Conservation (phyloP, 441 rosid species). For the Isatis lusitanica region DNA sequence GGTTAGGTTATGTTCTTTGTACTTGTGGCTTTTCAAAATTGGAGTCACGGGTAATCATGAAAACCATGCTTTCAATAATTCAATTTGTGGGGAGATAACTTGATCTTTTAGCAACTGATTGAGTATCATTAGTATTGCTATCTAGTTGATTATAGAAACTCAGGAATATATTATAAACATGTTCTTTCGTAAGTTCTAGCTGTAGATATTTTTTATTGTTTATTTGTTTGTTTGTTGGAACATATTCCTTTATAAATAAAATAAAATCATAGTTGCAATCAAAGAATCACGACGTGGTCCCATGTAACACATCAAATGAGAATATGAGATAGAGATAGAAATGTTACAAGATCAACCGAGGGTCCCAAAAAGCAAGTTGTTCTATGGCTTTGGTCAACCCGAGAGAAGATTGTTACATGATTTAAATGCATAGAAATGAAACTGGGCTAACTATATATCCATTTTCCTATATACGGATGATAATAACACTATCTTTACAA, state of each 20-base stretch:
- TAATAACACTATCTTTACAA: background rate
- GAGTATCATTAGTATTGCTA: background rate
- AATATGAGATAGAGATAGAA: background rate
- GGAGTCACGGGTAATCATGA: constrained; percentile 40
- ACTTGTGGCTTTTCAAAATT: constrained; percentile 22
- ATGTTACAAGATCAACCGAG: background rate
- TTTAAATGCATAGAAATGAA: background rate
- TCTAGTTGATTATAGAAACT: background rate
- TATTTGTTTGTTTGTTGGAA: background rate
- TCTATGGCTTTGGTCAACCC: constrained; percentile 10
- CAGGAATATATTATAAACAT: background rate
- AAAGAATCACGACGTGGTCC: constrained; percentile 33
- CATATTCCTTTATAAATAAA: background rate
- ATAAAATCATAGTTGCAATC: constrained; percentile 19
- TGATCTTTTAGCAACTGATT: background rate
- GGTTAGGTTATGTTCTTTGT: constrained; percentile 31
- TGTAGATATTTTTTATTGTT: background rate
- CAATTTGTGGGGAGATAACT: constrained; percentile 1
- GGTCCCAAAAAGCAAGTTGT: constrained; percentile 19
- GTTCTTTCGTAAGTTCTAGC: background rate
- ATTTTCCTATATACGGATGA: background rate
- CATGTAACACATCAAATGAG: background rate
- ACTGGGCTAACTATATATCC: background rate
- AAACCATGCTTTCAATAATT: background rate
- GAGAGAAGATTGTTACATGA: background rate